phyloP scores from a whole-genome alignment of 257 asterid genomes.

The Linaria vulgaris region DNA sequence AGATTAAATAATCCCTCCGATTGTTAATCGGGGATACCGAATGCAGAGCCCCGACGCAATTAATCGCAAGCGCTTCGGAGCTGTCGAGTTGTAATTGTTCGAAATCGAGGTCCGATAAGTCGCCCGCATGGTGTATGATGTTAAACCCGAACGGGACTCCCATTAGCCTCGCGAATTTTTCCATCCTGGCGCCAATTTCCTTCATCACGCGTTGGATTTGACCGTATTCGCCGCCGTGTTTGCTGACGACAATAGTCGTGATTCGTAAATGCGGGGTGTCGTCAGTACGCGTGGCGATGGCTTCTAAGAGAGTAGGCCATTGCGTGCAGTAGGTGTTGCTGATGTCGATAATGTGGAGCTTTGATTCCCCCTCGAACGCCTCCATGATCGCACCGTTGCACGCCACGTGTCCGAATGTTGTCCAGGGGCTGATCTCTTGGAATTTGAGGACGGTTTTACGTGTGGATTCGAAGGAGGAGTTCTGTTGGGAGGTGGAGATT shows the following conservation, averaged over 20 bases:
- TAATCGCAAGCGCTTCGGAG: constrained; percentile 77
- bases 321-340: constrained; percentile 92
- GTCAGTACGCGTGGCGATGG: constrained; percentile 83
- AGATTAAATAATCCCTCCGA: constrained; percentile 53
- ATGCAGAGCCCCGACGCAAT: constrained; percentile 70
- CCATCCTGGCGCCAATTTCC: constrained; percentile 83
- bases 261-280: constrained; percentile 87
- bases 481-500: constrained; percentile 55
- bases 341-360: constrained; percentile 71
- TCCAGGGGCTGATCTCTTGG: constrained; percentile 96
- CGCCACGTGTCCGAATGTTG: constrained; percentile 88
- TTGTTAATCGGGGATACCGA: constrained; percentile 48
- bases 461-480: constrained; percentile 73
- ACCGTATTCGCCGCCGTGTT: constrained; percentile 26
- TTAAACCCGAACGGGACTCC: constrained; percentile 85
- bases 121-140: constrained; percentile 69
- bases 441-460: constrained; percentile 69
- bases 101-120: constrained; percentile 63
- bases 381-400: constrained; percentile 93
- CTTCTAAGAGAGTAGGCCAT: constrained; percentile 96
- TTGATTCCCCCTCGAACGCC: constrained; percentile 77
- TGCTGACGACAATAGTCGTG: constrained; percentile 61
- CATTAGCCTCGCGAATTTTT: constrained; percentile 91
- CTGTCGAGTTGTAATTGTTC: constrained; percentile 52
- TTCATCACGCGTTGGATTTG: constrained; percentile 74